Percentiles rank a stretch among this genome's conserved stretches.
These are phyloP conservation scores for Fusarium sp. DNA, from an alignment of 2,329 filamentous ascomycete species.

Conservation along the genomic window DNA sequence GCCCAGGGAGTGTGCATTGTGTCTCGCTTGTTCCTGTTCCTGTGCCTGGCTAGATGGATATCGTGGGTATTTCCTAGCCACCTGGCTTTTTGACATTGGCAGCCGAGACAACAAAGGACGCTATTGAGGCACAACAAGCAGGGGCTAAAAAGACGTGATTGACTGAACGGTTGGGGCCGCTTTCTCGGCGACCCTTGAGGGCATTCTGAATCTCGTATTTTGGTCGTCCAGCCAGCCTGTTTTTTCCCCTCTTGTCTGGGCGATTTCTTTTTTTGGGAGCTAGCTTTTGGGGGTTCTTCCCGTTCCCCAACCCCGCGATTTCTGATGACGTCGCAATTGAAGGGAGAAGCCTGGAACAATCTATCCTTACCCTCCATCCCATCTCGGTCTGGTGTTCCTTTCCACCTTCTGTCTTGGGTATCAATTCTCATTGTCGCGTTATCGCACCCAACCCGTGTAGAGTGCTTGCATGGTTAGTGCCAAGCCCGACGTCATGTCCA, in stretches of 20 bases:
- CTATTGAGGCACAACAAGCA: neutral
- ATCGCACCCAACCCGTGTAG: conserved; percentile 6
- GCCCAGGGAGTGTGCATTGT: conserved; percentile 20
- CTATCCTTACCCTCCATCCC: neutral
- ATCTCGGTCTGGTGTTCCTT: neutral
- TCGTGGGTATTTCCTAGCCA: conserved; percentile 15
- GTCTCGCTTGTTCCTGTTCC: conserved; percentile 27
- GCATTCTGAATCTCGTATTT: conserved; percentile 4
- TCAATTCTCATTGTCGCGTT: neutral
- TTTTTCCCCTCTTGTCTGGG: conserved; percentile 5
- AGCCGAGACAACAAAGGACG: conserved; percentile 11
- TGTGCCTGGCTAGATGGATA: neutral
- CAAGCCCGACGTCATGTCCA: conserved; percentile 23
- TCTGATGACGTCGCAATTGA: conserved; percentile 22
- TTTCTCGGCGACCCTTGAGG: neutral
- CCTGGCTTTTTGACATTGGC: neutral
- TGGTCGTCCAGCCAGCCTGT: conserved; percentile 26
- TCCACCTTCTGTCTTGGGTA: conserved; percentile 1
- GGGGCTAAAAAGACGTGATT: neutral
- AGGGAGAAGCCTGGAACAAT: conserved; percentile 10
- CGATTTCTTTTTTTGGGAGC: conserved; percentile 17
- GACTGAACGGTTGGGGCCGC: neutral
- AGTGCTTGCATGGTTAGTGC: conserved; percentile 38
- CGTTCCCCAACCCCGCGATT: conserved; percentile 26
- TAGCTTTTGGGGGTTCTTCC: neutral